Evolutionary conservation across 495 filamentous ascomycete species (phyloP), one percentile per base, ranked within the genome.

Genomic region (Echria macrotheca): DNA sequence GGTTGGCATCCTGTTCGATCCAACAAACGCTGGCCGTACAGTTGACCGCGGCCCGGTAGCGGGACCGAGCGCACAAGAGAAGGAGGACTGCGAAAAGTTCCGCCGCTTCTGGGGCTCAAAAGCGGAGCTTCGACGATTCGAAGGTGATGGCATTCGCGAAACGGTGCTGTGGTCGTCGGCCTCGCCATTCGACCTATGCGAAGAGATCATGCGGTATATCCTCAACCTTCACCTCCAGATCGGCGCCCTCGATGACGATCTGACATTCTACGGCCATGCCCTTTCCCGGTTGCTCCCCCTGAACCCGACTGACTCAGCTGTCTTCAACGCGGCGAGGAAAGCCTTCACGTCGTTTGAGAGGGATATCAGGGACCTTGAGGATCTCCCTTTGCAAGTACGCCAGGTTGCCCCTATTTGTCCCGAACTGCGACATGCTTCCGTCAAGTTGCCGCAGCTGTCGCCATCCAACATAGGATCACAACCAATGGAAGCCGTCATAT

Each of bases 41-140:
- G 83, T 96, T 35, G 93, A 98, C 57, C 84, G 88, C 58, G 93
- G 93, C 2, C 93, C 93, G 2, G 61, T 82, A 0, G 87, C 60
- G 2, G 62, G 62, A 10, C 41, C 58, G n/a, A 63, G 43, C 24
- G 38, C 87, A 3, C 88, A 96, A 61, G 75, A 89, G 39, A 89
- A 82, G 61, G 76, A 79, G 47, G 77, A 81, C 54, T 79, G 84
- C 25, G 77, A 79, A 6, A 70, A 68, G 19, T 89, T 85, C 52
- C 81, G 82, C n/a, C 70, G 76, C 23, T 88, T 89, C 59, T 89
- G 85, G 85, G 85, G 85, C 5, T 76, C 84, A 3, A 86, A 84
- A 58, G 71, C 85, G 10, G 85, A 88, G 49, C 71, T 89, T 14
- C 75, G 85, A 57, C 80, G 85, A 26, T 89, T 88, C 63, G 83